Conservation (phyloP, 129 eudicot species). For the Chrysanthemum lavandulifolium region DNA sequence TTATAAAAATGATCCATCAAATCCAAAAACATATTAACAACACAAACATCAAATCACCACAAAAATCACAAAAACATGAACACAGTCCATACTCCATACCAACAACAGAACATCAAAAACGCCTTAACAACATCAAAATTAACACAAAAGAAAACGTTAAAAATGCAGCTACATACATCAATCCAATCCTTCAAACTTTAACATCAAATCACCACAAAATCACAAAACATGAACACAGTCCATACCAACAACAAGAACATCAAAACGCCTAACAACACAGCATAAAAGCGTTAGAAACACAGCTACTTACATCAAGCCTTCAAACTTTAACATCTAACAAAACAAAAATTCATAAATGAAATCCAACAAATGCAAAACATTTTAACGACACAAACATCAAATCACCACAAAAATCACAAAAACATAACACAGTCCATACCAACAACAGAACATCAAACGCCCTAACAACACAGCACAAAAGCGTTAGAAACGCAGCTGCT, state of each 20-base stretch:
- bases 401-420: background rate
- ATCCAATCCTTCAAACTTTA: background rate
- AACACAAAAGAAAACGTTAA: background rate
- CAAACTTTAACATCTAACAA: background rate
- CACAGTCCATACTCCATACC: background rate
- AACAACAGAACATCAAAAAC: background rate
- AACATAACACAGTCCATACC: background rate
- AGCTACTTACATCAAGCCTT: too few relatives aligned
- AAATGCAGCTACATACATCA: too few relatives aligned
- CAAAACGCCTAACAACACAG: background rate
- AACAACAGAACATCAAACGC: background rate
- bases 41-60: background rate
- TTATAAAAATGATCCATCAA: slow-evolving; percentile 6
- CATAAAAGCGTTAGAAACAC: too few relatives aligned
- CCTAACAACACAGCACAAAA: too few relatives aligned
- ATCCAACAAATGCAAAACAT: background rate
- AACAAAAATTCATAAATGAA: background rate
- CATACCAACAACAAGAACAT: background rate
- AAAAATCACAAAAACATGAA: background rate
- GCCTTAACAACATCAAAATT: slow-evolving; percentile 11
- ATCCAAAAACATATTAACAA: background rate
- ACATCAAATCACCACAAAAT: background rate
- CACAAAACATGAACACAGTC: background rate
- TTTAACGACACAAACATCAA: background rate
- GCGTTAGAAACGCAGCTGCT: background rate